Evolutionary conservation across 768 basidiomycete species (phyloP), one percentile per base, ranked within the genome.

Genomic region (Hirschioporus abietinus): DNA sequence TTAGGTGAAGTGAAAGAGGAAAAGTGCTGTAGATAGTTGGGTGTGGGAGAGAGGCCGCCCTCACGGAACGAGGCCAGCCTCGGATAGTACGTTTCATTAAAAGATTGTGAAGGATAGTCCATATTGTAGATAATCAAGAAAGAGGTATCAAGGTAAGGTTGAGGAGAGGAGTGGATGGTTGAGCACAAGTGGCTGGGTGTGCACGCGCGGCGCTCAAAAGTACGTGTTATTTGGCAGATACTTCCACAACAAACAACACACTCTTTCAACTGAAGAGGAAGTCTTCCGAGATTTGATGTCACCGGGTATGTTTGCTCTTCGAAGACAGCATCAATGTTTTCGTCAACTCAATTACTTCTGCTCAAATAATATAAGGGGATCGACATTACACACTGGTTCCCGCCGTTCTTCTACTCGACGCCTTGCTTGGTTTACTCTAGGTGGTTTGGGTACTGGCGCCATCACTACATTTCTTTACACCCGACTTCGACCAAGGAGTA

Each of bases 121-220:
- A 52, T 52, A 52, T 52, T 52, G 42, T 52, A 52, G 42, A 52
- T 52, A 52, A 15, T 52, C 42, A 52, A 52, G 42, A 52, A 52
- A 52, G 42, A 52, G 20, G 42, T 20, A 52, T 52, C 42, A 52
- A 15, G 12, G 20, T 15, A 10, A 15, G 12, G 42, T 15, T 3
- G 20, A 20, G 42, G 42, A 20, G 4, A 52, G 4, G 42, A 20
- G 42, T 6, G 42, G 20, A 52, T 52, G 42, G 42, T 52, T 52
- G 42, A 10, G 20, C 42, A 52, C 42, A 52, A 52, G 42, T 52
- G 42, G 42, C 42, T 52, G 42, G 42, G 42, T 20, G 42, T 52
- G 42, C 42, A 10, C 12, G 42, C 42, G 42, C 15, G 15, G 1
- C 42, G 3, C 42, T 52, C 42, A 52, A 52, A 52, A 52, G 42